Evolutionary conservation across 805 yeast species (phyloP).

Genomic region (Hanseniaspora osmophila): DNA sequence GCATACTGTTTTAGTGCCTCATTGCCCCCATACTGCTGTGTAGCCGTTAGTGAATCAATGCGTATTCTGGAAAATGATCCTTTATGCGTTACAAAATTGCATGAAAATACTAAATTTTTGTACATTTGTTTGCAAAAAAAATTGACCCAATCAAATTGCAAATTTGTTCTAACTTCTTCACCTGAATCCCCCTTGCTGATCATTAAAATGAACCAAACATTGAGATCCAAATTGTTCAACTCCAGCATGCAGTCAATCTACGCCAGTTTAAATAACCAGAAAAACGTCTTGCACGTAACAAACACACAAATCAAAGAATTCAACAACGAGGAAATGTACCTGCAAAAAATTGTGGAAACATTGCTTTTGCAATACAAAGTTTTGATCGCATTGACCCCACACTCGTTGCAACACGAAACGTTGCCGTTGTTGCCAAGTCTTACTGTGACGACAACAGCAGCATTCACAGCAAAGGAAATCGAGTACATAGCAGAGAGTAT

Average conservation of each 20-base stretch:
- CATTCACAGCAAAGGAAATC: constrained; percentile 29
- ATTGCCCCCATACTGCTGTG: constrained; percentile 81
- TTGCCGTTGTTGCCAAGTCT: constrained; percentile 55
- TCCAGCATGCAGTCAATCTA: constrained; percentile 18
- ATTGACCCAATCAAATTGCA: constrained; percentile 5
- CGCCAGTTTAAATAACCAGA: constrained; percentile 13
- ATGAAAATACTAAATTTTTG: constrained; percentile 27
- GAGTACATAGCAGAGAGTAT: constrained; percentile 5
- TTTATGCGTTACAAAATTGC: constrained; percentile 23
- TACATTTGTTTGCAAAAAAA: constrained; percentile 29
- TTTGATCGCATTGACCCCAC: constrained; percentile 50
- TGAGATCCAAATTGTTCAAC: constrained; percentile 19
- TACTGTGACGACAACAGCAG: constrained; percentile 35
- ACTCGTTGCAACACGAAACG: constrained; percentile 57
- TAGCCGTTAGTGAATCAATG: constrained; percentile 42
- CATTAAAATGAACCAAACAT: constrained; percentile 37
- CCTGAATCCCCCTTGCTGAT: constrained; percentile 56
- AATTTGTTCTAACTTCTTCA: constrained; percentile 34
- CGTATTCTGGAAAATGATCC: constrained; percentile 30
- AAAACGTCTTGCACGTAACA: constrained; percentile 19
- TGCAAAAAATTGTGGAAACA: constrained; percentile 53
- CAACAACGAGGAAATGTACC: constrained; percentile 38
- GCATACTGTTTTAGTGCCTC: constrained; percentile 93
- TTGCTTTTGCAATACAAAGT: constrained; percentile 37
- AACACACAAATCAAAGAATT: constrained; percentile 23